A percentile compares a stretch with the other conserved stretches of the same genome.
Evolutionary conservation across 179 eudicot genomes (phyloP).

Genomic region (Carnegiea gigantea): DNA sequence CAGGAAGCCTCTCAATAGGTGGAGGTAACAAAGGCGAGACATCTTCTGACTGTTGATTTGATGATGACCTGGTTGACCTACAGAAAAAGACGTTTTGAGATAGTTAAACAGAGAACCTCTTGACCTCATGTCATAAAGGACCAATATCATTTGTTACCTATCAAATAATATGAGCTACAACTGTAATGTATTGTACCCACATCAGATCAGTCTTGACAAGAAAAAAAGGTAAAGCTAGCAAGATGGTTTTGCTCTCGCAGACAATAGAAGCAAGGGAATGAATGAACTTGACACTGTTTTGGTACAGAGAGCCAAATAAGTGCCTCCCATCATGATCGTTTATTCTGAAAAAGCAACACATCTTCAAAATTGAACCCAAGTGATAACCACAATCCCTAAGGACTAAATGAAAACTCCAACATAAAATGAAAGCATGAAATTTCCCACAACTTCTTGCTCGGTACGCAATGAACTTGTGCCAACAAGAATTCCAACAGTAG

Average conservation of each 20-base stretch:
- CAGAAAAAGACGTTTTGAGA: neutral
- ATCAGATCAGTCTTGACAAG: neutral
- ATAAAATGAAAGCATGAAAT: neutral
- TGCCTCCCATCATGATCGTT: neutral
- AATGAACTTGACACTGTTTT: neutral
- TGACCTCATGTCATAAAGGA: neutral
- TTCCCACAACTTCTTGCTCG: neutral
- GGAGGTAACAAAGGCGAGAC: conserved; percentile 33
- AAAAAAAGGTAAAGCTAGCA: neutral
- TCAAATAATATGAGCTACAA: no score
- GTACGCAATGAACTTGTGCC: neutral
- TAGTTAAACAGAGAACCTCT: conserved; percentile 1
- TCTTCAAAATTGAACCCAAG: neutral
- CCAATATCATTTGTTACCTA: neutral
- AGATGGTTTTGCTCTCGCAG: neutral
- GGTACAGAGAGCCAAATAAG: neutral
- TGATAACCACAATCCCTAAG: neutral
- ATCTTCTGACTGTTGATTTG: conserved; percentile 28
- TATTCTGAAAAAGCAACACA: neutral
- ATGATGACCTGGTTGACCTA: conserved; percentile 33
- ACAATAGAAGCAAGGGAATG: neutral
- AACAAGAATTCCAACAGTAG: neutral
- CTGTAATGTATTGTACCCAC: neutral
- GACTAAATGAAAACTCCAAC: neutral
- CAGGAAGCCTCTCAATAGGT: conserved; percentile 70